Evolutionary conservation across 2,329 filamentous ascomycete genomes (phyloP).

Genomic region (Nannizziopsis barbatae): DNA sequence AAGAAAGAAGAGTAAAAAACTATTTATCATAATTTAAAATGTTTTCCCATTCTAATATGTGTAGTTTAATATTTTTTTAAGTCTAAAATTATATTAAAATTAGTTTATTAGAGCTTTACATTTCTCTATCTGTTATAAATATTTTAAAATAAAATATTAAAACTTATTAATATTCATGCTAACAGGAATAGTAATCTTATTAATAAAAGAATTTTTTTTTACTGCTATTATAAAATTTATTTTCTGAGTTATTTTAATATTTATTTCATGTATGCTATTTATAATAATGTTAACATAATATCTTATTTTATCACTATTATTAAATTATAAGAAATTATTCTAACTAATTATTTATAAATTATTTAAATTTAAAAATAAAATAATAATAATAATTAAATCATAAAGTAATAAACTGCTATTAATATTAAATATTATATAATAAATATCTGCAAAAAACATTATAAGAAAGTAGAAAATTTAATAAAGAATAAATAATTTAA

Average conservation of each 20-base stretch:
- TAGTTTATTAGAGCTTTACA: constrained; percentile 36
- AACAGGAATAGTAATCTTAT: constrained; percentile 67
- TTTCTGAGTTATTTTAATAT: constrained; percentile 45
- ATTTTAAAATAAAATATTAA: constrained; percentile 66
- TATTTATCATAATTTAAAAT: no score
- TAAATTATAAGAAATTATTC: constrained; percentile 33
- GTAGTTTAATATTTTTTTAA: no score
- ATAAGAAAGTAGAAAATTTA: constrained; percentile 78
- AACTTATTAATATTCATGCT: constrained; percentile 60
- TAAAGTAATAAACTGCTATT: constrained; percentile 75
- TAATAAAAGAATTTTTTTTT: constrained; percentile 50
- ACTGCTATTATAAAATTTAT: constrained; percentile 58
- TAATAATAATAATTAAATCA: constrained; percentile 82
- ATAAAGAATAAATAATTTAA: constrained; percentile 44
- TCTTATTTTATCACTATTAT: constrained; percentile 39
- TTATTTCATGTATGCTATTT: constrained; percentile 57
- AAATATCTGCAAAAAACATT: constrained; percentile 81
- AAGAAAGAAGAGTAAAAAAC: no score
- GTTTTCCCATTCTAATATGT: no score
- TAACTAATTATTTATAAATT: constrained; percentile 28
- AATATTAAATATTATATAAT: constrained; percentile 69
- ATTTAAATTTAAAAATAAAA: constrained; percentile 55
- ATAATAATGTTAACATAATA: constrained; percentile 60
- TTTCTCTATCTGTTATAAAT: constrained; percentile 56
- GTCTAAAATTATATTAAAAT: neutral